Evolutionary conservation across 2,329 filamentous ascomycete genomes (phyloP), one percentile per base, ranked within the genome.

Genomic region (Xenosphaeropsis pyriputrescens): DNA sequence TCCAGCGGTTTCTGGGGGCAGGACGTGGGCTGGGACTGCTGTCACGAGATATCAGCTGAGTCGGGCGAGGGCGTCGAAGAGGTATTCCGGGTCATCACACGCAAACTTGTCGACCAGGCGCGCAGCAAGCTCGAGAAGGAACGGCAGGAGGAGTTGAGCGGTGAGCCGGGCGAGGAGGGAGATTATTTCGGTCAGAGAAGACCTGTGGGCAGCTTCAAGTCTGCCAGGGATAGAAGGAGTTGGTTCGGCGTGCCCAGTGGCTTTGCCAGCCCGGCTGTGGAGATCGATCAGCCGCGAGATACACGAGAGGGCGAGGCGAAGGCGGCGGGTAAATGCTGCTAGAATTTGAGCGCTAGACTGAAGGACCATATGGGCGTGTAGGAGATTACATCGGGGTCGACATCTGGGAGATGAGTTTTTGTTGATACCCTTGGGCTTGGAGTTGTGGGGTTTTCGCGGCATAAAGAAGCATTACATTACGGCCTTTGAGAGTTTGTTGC

Each of bases 51-150:
- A 53, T 88, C 79, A 48, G 88, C 89, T 35, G 89, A 93, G 65
- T 86, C 80, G 51, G 88, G 88, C 40, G 88, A 95, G 64, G 89
- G 89, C 14, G 88, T 98, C 14, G 91, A 96, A 50, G 91, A 96
- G 59, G 86, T 98, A 0, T 96, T 96, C 51, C 72, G 89, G 2
- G 85, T 93, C 18, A 81, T 86, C 34, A 91, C 88, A 7, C 68
- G 93, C 50, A 93, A 93, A 61, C 60, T 80, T 14, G 76, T 79
- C 5, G 89, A 95, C 62, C 73, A 89, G 52, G 22, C 22, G 8
- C 22, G 22, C 4, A 26, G 22, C 8, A 26, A 26, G 12, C 63
- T 68, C 41, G 65, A 79, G 40, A 66, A 64, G 34, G 53, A 68
- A 12, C 69, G 71, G 42, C 60, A 64, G 12, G 68, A 70, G 37